Conservation (phyloP, 2,329 filamentous ascomycete species). For the Verticillium zaregamsianum region DNA sequence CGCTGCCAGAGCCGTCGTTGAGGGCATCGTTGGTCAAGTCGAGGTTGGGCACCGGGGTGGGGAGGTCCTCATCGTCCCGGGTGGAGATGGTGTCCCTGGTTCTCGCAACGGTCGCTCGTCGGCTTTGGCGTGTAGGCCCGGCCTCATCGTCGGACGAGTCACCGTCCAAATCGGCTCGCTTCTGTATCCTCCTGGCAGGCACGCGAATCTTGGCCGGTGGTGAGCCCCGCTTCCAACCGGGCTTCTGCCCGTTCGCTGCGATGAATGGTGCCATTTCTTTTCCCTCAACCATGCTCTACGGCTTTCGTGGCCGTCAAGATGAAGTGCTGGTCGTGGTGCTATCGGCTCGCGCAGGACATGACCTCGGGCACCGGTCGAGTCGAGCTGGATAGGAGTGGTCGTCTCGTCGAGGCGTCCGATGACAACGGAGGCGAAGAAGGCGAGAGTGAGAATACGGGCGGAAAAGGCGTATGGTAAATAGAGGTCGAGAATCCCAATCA, state of each 20-base stretch:
- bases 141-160: conserved; percentile 1
- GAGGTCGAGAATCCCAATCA: conserved; percentile 1
- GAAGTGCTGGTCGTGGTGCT: neutral
- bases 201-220: neutral
- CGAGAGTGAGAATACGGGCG: neutral
- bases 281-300: neutral
- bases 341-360: neutral
- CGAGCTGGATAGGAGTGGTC: neutral
- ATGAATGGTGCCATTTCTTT: conserved; percentile 2
- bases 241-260: neutral
- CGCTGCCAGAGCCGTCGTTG: conserved; percentile 8
- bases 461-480: conserved; percentile 7
- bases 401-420: neutral
- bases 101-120: neutral
- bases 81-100: neutral
- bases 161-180: neutral
- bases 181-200: neutral
- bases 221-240: neutral
- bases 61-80: neutral
- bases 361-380: neutral
- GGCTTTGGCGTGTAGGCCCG: neutral
- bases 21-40: neutral
- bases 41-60: neutral
- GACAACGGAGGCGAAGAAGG: neutral
- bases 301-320: neutral